These are phyloP conservation scores for Blastocystis sp. DNA, from an alignment of 352 stramenopile genomes.

Conservation along the genomic window DNA sequence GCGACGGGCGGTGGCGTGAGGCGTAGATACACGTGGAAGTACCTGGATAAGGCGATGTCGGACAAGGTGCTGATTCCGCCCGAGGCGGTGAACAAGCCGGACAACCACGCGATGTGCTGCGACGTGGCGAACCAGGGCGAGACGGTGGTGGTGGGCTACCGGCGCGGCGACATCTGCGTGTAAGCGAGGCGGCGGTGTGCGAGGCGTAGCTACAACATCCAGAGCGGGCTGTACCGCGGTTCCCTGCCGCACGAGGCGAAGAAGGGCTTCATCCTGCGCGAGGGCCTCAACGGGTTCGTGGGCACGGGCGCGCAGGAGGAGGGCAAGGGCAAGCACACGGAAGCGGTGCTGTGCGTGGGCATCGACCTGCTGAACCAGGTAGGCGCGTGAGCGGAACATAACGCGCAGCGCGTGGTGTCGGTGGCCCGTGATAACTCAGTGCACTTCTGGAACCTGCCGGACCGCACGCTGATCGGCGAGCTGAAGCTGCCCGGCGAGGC, in stretches of 20 bases:
- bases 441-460: slow-evolving; percentile 82
- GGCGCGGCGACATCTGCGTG: slow-evolving; percentile 74
- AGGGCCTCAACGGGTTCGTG: slow-evolving; percentile 15
- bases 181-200: slow-evolving; percentile 84
- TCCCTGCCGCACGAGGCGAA: slow-evolving; percentile 79
- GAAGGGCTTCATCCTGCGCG: slow-evolving; percentile 42
- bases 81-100: background rate
- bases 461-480: slow-evolving; percentile 76
- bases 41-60: slow-evolving; percentile 83
- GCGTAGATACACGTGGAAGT: slow-evolving; percentile 83
- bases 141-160: slow-evolving; percentile 44
- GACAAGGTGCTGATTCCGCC: slow-evolving; percentile 80
- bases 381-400: background rate
- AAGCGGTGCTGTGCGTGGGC: slow-evolving; percentile 78
- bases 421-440: slow-evolving; percentile 79
- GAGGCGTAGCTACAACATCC: slow-evolving; percentile 91
- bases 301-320: slow-evolving; percentile 20
- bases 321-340: slow-evolving; percentile 75
- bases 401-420: slow-evolving; percentile 75
- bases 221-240: slow-evolving; percentile 85
- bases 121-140: slow-evolving; percentile 43
- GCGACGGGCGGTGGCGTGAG: background rate
- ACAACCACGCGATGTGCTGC: slow-evolving; percentile 33
- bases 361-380: slow-evolving; percentile 78
- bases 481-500: slow-evolving; percentile 77